Conservation (phyloP, 2,329 filamentous ascomycete species). For the Fusarium sp. region DNA sequence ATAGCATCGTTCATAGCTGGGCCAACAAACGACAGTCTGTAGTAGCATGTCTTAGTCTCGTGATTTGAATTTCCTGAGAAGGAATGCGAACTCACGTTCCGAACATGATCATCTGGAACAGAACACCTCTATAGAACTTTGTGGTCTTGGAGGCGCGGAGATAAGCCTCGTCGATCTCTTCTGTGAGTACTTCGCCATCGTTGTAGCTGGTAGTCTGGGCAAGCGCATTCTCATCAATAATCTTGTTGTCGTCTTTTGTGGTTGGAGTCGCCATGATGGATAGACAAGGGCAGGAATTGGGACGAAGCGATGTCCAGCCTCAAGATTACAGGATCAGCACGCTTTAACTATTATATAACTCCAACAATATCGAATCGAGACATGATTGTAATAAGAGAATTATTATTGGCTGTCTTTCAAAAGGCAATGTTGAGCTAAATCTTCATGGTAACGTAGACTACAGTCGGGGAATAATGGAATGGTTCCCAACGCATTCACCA, state of each 20-base stretch:
- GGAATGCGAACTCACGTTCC: not conserved
- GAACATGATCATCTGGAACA: conserved; percentile 2
- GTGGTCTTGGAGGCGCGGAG: not conserved
- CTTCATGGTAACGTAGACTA: not conserved
- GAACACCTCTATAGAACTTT: not conserved
- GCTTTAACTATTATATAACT: rapidly evolving
- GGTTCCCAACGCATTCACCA: not conserved
- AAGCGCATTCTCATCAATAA: not conserved
- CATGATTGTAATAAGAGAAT: no score
- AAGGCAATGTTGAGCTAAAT: not conserved
- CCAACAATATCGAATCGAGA: not conserved
- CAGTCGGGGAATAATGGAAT: not conserved
- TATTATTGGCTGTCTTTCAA: not conserved
- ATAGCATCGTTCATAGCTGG: conserved; percentile 4
- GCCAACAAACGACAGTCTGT: not conserved
- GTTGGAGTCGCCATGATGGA: not conserved
- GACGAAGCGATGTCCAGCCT: not conserved
- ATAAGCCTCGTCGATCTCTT: not conserved
- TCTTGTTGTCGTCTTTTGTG: not conserved
- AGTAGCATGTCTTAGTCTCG: rapidly evolving
- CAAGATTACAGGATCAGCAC: rapidly evolving
- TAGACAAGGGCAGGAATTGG: not conserved
- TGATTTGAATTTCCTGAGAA: rapidly evolving
- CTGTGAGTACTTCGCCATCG: not conserved
- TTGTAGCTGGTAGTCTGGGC: not conserved